Percentiles rank a stretch among this genome's conserved stretches.
phyloP scores from a whole-genome alignment of 129 eudicot genomes.

The Glebionis coronaria region DNA sequence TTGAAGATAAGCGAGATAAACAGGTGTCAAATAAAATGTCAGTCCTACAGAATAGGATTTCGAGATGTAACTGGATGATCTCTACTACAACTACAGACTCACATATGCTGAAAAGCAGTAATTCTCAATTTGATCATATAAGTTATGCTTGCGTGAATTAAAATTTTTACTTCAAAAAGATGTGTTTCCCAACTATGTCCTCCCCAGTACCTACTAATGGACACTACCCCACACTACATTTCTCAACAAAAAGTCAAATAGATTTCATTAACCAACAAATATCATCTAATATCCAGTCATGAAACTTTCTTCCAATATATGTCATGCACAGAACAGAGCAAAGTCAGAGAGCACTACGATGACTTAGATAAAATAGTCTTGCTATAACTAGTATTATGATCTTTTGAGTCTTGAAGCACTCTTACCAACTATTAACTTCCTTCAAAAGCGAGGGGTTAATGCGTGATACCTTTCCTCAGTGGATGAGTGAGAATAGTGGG shows the following conservation, averaged over 20 bases:
- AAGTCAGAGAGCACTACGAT: conserved; percentile 33
- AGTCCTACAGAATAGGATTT: background rate
- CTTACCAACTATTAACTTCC: conserved; percentile 98
- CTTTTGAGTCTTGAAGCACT: conserved; percentile 94
- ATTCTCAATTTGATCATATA: background rate
- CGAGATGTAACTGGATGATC: too few relatives aligned
- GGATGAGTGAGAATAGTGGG: conserved; percentile 44
- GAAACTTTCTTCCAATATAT: conserved; percentile 32
- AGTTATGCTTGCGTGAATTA: background rate
- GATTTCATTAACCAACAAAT: conserved; percentile 14
- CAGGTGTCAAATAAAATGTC: conserved; percentile 6
- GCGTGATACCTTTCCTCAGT: conserved; percentile 88
- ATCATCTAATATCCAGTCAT: conserved; percentile 33
- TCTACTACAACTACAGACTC: conserved; percentile 6
- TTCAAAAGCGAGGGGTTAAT: conserved; percentile 63
- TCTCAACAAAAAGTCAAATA: conserved; percentile 23
- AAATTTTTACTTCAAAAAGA: background rate
- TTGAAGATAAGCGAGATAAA: too few relatives aligned
- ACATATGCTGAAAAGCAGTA: conserved; percentile 17
- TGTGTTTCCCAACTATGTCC: conserved; percentile 10
- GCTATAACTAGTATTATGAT: conserved; percentile 54
- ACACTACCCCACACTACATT: conserved; percentile 27
- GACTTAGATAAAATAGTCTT: conserved; percentile 33
- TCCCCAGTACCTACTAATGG: conserved; percentile 2
- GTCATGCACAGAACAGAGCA: conserved; percentile 46